Conservation (phyloP, 2,329 filamentous ascomycete genomes). For the Penicillium sp. region DNA sequence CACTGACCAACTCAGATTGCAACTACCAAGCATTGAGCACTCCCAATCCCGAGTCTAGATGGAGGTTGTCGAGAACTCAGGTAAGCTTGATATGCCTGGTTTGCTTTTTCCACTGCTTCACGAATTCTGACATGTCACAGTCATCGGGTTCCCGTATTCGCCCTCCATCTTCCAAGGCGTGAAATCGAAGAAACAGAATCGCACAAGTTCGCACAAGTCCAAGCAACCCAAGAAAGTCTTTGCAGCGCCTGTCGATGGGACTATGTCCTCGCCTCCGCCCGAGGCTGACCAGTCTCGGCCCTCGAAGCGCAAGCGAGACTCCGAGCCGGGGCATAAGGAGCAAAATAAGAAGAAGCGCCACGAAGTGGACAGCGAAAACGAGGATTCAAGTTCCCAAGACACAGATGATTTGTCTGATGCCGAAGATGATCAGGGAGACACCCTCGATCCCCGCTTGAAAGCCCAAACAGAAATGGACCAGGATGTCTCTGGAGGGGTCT, state of each 20-base stretch:
- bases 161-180: constrained; percentile 1
- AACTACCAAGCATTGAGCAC: not conserved
- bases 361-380: constrained; percentile 8
- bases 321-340: constrained; percentile 15
- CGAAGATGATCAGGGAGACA: not conserved
- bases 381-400: not conserved
- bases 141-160: not conserved
- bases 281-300: constrained; percentile 16
- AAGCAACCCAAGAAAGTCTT: not conserved
- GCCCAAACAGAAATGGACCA: not conserved
- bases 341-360: constrained; percentile 14
- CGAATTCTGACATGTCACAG: constrained; percentile 6
- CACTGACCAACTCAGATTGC: not conserved
- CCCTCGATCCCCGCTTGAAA: not conserved
- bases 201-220: constrained; percentile 11
- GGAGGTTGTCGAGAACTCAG: not conserved
- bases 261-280: not conserved
- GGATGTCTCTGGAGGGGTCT: not conserved
- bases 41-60: not conserved
- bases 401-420: not conserved
- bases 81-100: not conserved
- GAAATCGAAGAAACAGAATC: constrained; percentile 7
- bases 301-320: constrained; percentile 32
- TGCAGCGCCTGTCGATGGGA: not conserved
- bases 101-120: not conserved